phyloP scores from a whole-genome alignment of 73 alveolate genomes.

The Paramecium tetraurelia region DNA sequence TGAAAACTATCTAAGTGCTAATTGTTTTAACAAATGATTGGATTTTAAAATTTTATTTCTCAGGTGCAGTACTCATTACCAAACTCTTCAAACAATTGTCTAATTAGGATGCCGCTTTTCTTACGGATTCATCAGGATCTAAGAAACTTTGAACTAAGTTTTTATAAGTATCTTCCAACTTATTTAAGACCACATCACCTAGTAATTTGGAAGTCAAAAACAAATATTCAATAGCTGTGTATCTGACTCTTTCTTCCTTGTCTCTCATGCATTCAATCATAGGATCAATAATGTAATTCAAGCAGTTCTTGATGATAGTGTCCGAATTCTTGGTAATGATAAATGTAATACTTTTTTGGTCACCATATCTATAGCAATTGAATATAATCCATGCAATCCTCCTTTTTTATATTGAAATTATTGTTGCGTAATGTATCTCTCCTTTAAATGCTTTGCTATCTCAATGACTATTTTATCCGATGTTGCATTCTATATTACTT shows the following conservation, averaged over 20 bases:
- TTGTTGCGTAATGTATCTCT: neutral
- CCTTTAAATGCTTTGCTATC: neutral
- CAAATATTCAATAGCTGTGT: constrained; percentile 19
- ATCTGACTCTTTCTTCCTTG: constrained; percentile 44
- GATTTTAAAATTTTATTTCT: constrained; percentile 34
- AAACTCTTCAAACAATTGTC: constrained; percentile 43
- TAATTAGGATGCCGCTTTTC: constrained; percentile 32
- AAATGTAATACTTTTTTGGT: neutral
- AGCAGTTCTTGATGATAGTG: neutral
- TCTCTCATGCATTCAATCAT: constrained; percentile 25
- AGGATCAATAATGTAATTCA: neutral
- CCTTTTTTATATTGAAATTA: constrained; percentile 15
- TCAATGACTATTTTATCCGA: neutral
- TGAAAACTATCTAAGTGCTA: neutral
- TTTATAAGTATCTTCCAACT: neutral
- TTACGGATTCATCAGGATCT: constrained; percentile 16
- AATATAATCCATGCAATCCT: constrained; percentile 30
- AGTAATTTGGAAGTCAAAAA: constrained; percentile 1
- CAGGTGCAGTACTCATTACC: constrained; percentile 34
- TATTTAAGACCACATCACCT: neutral
- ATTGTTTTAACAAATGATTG: neutral
- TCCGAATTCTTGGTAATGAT: no score
- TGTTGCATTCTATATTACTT: neutral
- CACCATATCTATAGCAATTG: neutral
- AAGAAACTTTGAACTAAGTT: neutral